Base-by-base conservation (phyloP, 2,329 filamentous ascomycete genomes). In the Phyllosticta citrichinensis region DNA sequence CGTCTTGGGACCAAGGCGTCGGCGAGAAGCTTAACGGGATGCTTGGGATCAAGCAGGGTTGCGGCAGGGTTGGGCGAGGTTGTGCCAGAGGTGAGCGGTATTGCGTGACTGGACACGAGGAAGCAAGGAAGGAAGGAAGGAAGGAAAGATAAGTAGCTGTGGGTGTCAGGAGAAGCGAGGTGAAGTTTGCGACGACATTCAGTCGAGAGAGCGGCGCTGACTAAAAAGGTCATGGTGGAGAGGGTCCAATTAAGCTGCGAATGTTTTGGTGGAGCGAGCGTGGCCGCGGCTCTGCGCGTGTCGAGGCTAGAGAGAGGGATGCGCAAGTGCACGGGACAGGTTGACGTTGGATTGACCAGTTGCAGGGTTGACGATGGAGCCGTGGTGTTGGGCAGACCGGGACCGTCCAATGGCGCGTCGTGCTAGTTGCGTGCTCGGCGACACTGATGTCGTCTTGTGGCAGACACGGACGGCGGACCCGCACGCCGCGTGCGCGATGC, bases 341-440 rank as follows among this genome's bases (percentile, higher is more conserved):
- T 47, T 47, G 40, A 47, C 40, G 40, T 47, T 47, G 40, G 40
- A 47, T 47, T 2, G 40, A n/a, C 40, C 17, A 3, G 5, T 47
- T 47, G 40, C 40, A 53, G 20, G 52, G 52, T 27, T 53, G 52
- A n/a, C 52, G 24, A 53, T 53, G 52, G 52, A 27, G 17, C 40
- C 40, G 40, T n/a, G 19, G 52, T 52, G 50, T 24, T 47, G 59
- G 55, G 50, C 27, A 30, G 3, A 2, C 17, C 10, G 50, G 54
- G 52, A 2, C 52, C 1, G 52, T 12, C 59, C 59, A 61, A 61
- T 61, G 50, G 20, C 47, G 47, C 22, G 55, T 22, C 54, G 59
- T 19, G 47, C 27, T 54, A 56, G 54, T 61, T 61, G 59, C 59
- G 59, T 61, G 59, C 59, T 61, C 55, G 55, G 27, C 54, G 22